These are phyloP conservation scores for Exserohilum turcica DNA, from an alignment of 2,329 filamentous ascomycete genomes.

Conservation along the genomic window DNA sequence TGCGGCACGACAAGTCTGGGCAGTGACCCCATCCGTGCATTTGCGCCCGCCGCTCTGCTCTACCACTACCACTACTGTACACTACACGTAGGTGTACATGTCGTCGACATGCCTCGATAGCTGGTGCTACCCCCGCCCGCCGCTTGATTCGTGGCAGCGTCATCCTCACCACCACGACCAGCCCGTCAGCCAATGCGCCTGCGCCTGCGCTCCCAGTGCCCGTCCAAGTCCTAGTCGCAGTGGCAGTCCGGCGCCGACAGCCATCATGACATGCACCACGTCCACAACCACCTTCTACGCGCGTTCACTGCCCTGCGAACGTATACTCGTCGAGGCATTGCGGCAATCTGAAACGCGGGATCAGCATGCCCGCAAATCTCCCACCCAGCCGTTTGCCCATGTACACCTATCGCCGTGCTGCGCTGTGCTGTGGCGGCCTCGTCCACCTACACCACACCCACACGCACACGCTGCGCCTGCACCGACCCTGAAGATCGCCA, in stretches of 20 bases:
- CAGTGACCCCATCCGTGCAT: constrained; percentile 22
- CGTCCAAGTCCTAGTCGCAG: too few relatives aligned
- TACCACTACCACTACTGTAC: too few relatives aligned
- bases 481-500: constrained; percentile 18
- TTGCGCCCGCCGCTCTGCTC: background rate
- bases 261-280: too few relatives aligned
- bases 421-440: too few relatives aligned
- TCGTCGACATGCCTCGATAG: too few relatives aligned
- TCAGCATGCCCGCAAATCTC: constrained; percentile 3
- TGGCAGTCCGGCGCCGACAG: too few relatives aligned
- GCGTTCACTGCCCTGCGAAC: constrained; percentile 5
- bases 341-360: constrained; percentile 15
- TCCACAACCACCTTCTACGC: too few relatives aligned
- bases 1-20: constrained; percentile 16
- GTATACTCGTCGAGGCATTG: background rate
- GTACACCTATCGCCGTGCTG: background rate
- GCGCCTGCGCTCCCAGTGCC: too few relatives aligned
- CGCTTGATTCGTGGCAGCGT: background rate
- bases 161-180: background rate
- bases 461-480: background rate
- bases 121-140: too few relatives aligned
- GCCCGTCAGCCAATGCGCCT: too few relatives aligned
- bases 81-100: too few relatives aligned
- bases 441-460: too few relatives aligned
- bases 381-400: background rate